Conservation (phyloP, 176 grass and related monocot species). For the Avena sativa region DNA sequence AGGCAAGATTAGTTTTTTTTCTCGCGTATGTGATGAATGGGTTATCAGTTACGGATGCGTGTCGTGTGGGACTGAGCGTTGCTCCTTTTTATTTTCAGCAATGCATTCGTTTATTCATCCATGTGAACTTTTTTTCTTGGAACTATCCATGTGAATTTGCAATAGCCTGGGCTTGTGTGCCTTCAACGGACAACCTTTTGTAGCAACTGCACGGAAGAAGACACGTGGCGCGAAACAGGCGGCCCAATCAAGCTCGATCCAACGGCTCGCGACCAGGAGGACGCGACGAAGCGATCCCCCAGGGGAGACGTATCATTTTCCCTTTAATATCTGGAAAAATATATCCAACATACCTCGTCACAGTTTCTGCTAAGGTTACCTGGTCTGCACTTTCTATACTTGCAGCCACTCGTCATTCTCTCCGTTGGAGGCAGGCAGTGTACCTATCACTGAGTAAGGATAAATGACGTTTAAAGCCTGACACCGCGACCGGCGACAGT, state of each 20-base stretch:
- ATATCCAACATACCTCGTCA: conserved; percentile 1
- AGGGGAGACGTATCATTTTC: too few species aligned
- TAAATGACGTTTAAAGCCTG: not conserved
- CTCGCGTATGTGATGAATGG: not conserved
- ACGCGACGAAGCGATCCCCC: too few species aligned
- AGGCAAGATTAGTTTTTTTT: not conserved
- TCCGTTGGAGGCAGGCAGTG: conserved; percentile 39
- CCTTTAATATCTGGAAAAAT: not conserved
- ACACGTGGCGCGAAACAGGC: too few species aligned
- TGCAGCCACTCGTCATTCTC: conserved; percentile 69
- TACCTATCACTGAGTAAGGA: conserved; percentile 42
- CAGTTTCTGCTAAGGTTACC: conserved; percentile 38
- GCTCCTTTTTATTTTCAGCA: not conserved
- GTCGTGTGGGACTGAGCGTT: too few species aligned
- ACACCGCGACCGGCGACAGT: too few species aligned
- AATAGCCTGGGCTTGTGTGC: not conserved
- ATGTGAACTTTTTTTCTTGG: not conserved
- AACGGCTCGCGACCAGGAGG: too few species aligned
- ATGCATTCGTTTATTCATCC: not conserved
- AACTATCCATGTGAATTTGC: not conserved
- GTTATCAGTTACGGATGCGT: not conserved
- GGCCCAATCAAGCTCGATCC: too few species aligned
- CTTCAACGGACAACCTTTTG: too few species aligned
- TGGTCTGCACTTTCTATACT: conserved; percentile 59
- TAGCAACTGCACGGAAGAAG: too few species aligned